Conservation (phyloP, 495 filamentous ascomycete species). For the Penicillium canescens region DNA sequence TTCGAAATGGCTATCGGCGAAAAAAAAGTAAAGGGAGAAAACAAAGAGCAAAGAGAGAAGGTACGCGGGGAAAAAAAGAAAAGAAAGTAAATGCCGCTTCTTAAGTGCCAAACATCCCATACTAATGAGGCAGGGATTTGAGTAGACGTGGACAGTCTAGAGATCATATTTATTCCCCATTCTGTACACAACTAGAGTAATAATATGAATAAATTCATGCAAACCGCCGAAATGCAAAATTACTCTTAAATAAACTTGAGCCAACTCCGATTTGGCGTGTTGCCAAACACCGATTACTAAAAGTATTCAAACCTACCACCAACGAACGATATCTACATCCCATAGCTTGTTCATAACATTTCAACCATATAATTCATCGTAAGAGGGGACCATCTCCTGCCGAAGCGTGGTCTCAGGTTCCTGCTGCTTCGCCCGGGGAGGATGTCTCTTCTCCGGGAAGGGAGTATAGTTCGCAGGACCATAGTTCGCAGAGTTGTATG, state of each 20-base stretch:
- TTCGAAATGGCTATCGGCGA: slow-evolving; percentile 1
- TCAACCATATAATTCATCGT: slow-evolving; percentile 49
- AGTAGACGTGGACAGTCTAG: background rate
- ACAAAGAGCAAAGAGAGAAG: background rate
- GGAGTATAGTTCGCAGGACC: slow-evolving; percentile 11
- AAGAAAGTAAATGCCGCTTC: too few relatives aligned
- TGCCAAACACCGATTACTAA: background rate
- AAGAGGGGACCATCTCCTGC: slow-evolving; percentile 44
- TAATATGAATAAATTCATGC: background rate
- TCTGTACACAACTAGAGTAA: background rate
- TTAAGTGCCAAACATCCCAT: background rate
- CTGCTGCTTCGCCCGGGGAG: slow-evolving; percentile 22
- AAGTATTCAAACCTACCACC: slow-evolving; percentile 1
- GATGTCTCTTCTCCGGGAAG: slow-evolving; percentile 23
- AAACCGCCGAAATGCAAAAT: slow-evolving; percentile 4
- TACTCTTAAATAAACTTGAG: background rate
- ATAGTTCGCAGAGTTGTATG: slow-evolving; percentile 10
- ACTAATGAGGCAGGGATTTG: background rate
- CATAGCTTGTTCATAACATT: background rate
- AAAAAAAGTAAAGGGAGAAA: background rate
- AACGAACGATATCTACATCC: background rate
- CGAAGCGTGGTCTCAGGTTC: slow-evolving; percentile 17
- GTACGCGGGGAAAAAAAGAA: too few relatives aligned
- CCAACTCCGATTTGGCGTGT: background rate
- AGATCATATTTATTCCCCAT: background rate